Evolutionary conservation across 768 basidiomycete species (phyloP).

Genomic region (Kwoniella pini): DNA sequence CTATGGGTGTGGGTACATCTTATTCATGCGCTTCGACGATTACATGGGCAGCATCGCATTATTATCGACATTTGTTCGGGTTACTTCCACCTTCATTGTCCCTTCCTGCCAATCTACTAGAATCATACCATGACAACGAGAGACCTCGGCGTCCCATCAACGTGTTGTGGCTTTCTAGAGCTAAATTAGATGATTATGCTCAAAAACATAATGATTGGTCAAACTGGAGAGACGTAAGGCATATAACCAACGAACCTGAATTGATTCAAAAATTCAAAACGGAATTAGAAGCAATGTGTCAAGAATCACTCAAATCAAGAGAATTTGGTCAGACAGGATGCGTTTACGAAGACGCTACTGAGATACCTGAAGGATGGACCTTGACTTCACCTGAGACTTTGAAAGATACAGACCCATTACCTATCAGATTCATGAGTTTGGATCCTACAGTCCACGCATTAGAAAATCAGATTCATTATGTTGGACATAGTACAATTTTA

Average conservation of each 20-base stretch:
- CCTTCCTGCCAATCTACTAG: neutral
- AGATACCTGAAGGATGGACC: slow-evolving; percentile 41
- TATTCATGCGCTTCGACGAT: slow-evolving; percentile 46
- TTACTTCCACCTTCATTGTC: slow-evolving; percentile 27
- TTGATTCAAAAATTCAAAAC: slow-evolving; percentile 27
- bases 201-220: slow-evolving; percentile 43
- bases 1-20: slow-evolving; percentile 34
- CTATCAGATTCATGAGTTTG: slow-evolving; percentile 44
- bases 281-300: slow-evolving; percentile 30
- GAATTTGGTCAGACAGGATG: slow-evolving; percentile 24
- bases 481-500: slow-evolving; percentile 45
- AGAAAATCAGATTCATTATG: slow-evolving; percentile 50
- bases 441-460: slow-evolving; percentile 49
- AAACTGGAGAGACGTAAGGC: slow-evolving; percentile 45
- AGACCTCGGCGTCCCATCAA: slow-evolving; percentile 36
- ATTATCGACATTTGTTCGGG: slow-evolving; percentile 50
- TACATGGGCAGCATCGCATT: slow-evolving; percentile 50
- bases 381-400: slow-evolving; percentile 1
- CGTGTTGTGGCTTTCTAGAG: slow-evolving; percentile 49
- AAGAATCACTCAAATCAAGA: neutral
- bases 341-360: slow-evolving; percentile 35
- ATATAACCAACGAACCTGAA: slow-evolving; percentile 48
- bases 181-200: slow-evolving; percentile 45
- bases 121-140: slow-evolving; percentile 2
- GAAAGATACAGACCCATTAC: slow-evolving; percentile 6